Evolutionary conservation across 345 rosid species (phyloP).

Genomic region (Xanthoceras sorbifolium): DNA sequence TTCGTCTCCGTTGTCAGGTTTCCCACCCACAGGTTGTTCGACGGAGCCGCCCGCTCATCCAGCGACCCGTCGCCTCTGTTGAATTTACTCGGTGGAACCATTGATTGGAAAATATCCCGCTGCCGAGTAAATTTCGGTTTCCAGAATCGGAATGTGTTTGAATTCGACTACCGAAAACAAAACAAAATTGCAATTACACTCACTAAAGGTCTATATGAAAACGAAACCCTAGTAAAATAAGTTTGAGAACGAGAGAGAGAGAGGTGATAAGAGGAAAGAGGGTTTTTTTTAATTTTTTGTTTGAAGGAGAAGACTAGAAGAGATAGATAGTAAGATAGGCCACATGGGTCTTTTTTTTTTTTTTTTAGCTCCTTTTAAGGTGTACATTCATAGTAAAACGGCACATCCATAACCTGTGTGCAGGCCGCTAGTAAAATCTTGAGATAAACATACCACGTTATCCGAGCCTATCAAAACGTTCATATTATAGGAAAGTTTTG

Average conservation of each 20-base stretch:
- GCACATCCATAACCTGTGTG: background rate
- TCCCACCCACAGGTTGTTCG: constrained; percentile 88
- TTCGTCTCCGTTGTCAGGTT: constrained; percentile 57
- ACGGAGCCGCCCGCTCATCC: constrained; percentile 45
- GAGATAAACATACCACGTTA: background rate
- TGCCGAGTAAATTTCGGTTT: background rate
- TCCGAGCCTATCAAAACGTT: too few species aligned
- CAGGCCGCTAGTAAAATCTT: background rate
- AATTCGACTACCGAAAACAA: background rate
- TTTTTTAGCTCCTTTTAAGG: too few species aligned
- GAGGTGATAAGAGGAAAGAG: background rate
- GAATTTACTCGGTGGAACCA: constrained; percentile 46
- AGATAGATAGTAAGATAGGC: too few species aligned
- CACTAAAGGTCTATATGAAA: background rate
- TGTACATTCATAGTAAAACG: background rate
- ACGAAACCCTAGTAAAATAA: background rate
- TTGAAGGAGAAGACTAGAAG: too few species aligned
- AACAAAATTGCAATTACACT: background rate
- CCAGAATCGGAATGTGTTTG: background rate
- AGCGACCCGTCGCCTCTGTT: constrained; percentile 35
- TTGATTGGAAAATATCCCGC: constrained; percentile 5
- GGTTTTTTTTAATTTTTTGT: too few species aligned
- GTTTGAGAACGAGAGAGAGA: too few species aligned
- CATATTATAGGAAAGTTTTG: too few species aligned
- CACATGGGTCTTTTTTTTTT: too few species aligned